Evolutionary conservation across 371 early-diverging fungal species (phyloP), one percentile per base, ranked within the genome.

Genomic region (Zychaea mexicana): DNA sequence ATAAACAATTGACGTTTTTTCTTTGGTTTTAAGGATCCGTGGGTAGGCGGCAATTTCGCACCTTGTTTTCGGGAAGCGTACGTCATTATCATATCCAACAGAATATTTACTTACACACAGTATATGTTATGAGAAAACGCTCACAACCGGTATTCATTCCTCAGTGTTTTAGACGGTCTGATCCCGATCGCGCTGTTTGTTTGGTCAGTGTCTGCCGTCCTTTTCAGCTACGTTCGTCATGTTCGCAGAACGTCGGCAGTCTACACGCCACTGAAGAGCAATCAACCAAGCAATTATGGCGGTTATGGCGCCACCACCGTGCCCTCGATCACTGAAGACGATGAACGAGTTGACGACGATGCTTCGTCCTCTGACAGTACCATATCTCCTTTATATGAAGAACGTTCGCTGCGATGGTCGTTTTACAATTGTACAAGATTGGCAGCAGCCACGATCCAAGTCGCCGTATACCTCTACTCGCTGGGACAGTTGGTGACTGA

Each of bases 31-130:
- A 39, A 70, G 72, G 38, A 57, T 42, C 38, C 64, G 17, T 72
- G 72, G 72, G 60, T 54, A 19, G 66, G 31, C 28, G 64, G 64
- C 26, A 68, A 72, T 42, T 72, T 72, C 33, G 46, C 62, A 39
- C 72, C 72, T 28, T 67, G 68, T 32, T 72, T 72, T 60, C 63
- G 72, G 54, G 62, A 65, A 53, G 58, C 63, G 72, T 71, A 65
- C 52, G 60, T 57, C n/a, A n/a, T n/a, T n/a, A n/a, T n/a, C n/a
- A 27, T 24, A 24, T 52, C 31, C 5, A 17, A n/a, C 15, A 30
- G 38, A 24, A n/a, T n/a, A n/a, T n/a, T n/a, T n/a, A 19, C 7
- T 28, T 32, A 28, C 39, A 24, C 9, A 13, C 33, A 7, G 7
- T 17, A 36, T 36, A 36, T n/a, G n/a, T n/a, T n/a, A 36, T 36